Percentiles rank a stretch among this genome's conserved stretches.
These are phyloP conservation scores for Debaryomycetaceae sp. DNA, from an alignment of 1,139 yeast species.

Conservation along the genomic window DNA sequence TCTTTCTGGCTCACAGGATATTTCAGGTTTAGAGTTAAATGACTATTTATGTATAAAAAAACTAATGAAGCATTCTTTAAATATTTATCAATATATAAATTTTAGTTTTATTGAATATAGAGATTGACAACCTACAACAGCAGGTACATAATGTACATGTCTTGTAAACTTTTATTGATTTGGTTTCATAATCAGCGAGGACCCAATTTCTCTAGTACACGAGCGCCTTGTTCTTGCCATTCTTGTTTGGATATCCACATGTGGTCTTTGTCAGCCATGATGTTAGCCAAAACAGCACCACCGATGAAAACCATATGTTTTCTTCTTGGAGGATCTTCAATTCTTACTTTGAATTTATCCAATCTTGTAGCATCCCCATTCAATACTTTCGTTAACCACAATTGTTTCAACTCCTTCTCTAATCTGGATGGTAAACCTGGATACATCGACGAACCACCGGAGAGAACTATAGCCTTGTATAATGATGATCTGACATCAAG, in stretches of 20 bases:
- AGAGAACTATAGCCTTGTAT: conserved; percentile 86
- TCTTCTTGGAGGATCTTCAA: conserved; percentile 99
- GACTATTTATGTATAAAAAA: not conserved
- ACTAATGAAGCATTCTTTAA: not conserved
- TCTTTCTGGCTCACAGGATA: not conserved
- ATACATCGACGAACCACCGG: conserved; percentile 98
- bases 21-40: not conserved
- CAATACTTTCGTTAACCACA: conserved; percentile 88
- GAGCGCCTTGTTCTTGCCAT: conserved; percentile 96
- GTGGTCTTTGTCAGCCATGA: conserved; percentile 97
- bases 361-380: conserved; percentile 84
- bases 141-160: not conserved
- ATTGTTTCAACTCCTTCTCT: conserved; percentile 93
- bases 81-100: too few species aligned
- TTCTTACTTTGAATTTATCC: conserved; percentile 90
- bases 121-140: not conserved
- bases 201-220: conserved; percentile 85
- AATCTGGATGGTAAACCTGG: conserved; percentile 96
- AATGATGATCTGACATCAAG: conserved; percentile 87
- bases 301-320: conserved; percentile 98
- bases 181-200: conserved; percentile 52
- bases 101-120: not conserved
- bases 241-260: conserved; percentile 97
- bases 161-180: not conserved
- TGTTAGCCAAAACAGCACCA: conserved; percentile 96